Conservation (phyloP, 257 asterid species). For the Rehmannia glutinosa region DNA sequence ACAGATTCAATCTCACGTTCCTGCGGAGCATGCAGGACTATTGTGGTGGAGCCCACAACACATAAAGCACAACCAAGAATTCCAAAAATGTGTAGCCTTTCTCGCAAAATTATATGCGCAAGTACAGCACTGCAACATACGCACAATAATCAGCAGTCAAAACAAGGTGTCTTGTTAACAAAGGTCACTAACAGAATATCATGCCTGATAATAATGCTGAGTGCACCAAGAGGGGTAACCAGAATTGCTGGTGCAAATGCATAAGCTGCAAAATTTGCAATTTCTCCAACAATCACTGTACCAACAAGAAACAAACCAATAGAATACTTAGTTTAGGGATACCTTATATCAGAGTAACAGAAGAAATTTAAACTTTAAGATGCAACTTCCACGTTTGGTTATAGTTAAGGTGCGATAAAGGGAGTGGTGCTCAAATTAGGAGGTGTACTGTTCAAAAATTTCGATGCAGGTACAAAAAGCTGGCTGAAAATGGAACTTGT, state of each 20-base stretch:
- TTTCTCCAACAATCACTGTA: conserved; percentile 96
- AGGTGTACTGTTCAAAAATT: neutral
- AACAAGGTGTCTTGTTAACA: conserved; percentile 16
- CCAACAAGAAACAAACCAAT: conserved; percentile 19
- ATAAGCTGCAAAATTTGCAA: conserved; percentile 98
- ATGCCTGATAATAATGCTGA: conserved; percentile 97
- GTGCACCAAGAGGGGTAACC: conserved; percentile 99
- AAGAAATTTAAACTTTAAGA: neutral
- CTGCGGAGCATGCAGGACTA: conserved; percentile 94
- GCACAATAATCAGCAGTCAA: conserved; percentile 31
- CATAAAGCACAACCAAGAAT: conserved; percentile 95
- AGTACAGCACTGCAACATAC: conserved; percentile 79
- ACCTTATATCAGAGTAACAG: conserved; percentile 11
- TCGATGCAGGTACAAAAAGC: neutral
- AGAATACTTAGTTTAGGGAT: conserved; percentile 13
- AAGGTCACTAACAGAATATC: conserved; percentile 17
- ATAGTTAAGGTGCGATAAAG: neutral
- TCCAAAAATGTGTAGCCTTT: conserved; percentile 83
- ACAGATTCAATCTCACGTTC: conserved; percentile 95
- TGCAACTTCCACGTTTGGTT: neutral
- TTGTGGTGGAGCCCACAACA: conserved; percentile 94
- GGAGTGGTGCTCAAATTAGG: neutral
- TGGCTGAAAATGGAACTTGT: conserved; percentile 3
- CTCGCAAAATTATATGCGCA: conserved; percentile 82
- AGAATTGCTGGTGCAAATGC: conserved; percentile 99